These are phyloP conservation scores for Mucor velutinosus DNA, from an alignment of 371 early-diverging fungal genomes.

Conservation along the genomic window DNA sequence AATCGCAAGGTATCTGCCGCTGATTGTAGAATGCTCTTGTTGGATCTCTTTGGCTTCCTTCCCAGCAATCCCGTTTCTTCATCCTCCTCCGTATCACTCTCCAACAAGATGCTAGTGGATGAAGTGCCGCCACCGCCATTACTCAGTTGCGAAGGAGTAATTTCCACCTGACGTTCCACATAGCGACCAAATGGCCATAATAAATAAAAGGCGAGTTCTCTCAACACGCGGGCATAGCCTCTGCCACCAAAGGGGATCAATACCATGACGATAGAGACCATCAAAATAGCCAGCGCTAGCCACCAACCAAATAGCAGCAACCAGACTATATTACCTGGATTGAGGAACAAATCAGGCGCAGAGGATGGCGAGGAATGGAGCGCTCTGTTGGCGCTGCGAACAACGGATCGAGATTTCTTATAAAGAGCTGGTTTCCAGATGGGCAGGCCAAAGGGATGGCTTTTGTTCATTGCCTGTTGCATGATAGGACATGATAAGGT, in stretches of 20 bases:
- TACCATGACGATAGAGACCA: constrained; percentile 50
- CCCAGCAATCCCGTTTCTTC: constrained; percentile 34
- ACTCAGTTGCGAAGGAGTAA: constrained; percentile 16
- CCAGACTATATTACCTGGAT: constrained; percentile 88
- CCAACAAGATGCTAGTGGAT: neutral
- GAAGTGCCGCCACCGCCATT: constrained; percentile 3
- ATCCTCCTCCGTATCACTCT: constrained; percentile 11
- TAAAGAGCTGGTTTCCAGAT: constrained; percentile 98
- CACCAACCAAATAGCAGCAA: constrained; percentile 90
- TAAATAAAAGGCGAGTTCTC: constrained; percentile 74
- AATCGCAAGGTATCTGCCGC: constrained; percentile 18
- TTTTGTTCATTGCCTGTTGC: constrained; percentile 70
- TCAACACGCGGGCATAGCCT: constrained; percentile 58
- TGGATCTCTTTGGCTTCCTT: constrained; percentile 7
- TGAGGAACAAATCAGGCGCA: constrained; percentile 60
- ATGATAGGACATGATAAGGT: neutral
- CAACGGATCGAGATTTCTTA: constrained; percentile 89
- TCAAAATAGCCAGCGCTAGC: constrained; percentile 67
- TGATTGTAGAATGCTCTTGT: neutral
- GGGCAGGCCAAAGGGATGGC: constrained; percentile 92
- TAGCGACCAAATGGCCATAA: constrained; percentile 95
- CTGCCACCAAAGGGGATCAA: constrained; percentile 56
- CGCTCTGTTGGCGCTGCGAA: constrained; percentile 74
- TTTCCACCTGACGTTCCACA: constrained; percentile 62
- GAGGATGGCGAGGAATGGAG: constrained; percentile 78